phyloP scores from a whole-genome alignment of 2,329 filamentous ascomycete genomes.

The Penicillium sp. region DNA sequence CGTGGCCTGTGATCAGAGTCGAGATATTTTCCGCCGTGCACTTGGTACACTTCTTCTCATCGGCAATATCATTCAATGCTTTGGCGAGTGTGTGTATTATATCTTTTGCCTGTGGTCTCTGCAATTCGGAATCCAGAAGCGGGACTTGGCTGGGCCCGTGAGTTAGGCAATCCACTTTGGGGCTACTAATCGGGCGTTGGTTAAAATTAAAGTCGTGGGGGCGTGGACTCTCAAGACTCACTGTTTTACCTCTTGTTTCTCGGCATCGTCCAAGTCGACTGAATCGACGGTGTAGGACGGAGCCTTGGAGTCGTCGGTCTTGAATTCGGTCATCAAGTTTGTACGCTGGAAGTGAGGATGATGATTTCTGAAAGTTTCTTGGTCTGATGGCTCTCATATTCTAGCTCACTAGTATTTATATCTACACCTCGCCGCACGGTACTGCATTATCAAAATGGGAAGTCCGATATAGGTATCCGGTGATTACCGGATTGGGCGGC shows the following conservation, averaged over 20 bases:
- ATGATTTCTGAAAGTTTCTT: background rate
- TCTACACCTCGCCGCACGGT: background rate
- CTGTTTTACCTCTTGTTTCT: background rate
- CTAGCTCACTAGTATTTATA: background rate
- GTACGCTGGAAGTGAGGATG: background rate
- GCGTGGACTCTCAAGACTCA: background rate
- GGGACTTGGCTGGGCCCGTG: conserved; percentile 6
- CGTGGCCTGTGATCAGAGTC: background rate
- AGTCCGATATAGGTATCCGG: background rate
- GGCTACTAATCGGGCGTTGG: background rate
- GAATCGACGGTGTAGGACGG: background rate
- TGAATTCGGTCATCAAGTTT: background rate
- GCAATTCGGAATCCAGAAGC: conserved; percentile 6
- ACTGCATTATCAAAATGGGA: background rate
- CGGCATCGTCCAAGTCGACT: background rate
- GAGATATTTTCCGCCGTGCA: conserved; percentile 8
- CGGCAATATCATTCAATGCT: conserved; percentile 5
- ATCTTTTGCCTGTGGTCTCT: background rate
- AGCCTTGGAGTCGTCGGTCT: background rate
- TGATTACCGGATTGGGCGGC: background rate
- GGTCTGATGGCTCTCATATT: background rate
- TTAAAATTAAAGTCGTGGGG: background rate
- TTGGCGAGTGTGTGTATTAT: background rate
- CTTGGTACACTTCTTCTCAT: conserved; percentile 7
- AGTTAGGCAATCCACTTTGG: background rate